Conservation (phyloP, 2,329 filamentous ascomycete genomes). For the Knoxdaviesia proteae region DNA sequence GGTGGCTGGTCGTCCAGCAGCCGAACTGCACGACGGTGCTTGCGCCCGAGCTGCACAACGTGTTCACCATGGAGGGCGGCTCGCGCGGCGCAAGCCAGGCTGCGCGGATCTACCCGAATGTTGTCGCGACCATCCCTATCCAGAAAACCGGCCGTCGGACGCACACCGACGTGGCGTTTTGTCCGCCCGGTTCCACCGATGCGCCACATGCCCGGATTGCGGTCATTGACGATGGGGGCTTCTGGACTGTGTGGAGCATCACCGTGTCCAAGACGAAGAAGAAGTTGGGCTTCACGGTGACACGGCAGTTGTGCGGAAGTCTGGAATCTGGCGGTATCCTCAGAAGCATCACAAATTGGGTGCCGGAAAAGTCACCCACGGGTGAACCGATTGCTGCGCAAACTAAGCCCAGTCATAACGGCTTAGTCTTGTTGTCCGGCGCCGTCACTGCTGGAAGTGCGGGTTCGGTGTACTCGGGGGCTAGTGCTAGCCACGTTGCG, state of each 20-base stretch:
- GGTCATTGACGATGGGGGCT: conserved; percentile 42
- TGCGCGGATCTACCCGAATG: conserved; percentile 34
- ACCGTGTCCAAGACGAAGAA: conserved; percentile 4
- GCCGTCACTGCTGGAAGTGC: no score
- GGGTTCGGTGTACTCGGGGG: no score
- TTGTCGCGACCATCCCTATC: conserved; percentile 28
- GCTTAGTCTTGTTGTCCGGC: no score
- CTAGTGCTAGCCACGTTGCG: no score
- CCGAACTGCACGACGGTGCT: conserved; percentile 28
- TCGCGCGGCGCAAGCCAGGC: conserved; percentile 10
- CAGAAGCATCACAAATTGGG: no score
- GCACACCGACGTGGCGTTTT: conserved; percentile 43
- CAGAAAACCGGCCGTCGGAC: conserved; percentile 29
- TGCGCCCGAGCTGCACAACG: conserved; percentile 25
- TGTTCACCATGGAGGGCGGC: conserved; percentile 5
- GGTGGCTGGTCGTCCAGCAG: conserved; percentile 34
- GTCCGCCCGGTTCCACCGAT: conserved; percentile 22
- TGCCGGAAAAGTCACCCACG: no score
- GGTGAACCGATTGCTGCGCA: no score
- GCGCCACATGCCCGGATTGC: conserved; percentile 37
- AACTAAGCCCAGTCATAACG: no score
- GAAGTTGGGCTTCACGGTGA: no score
- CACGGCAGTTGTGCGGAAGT: no score
- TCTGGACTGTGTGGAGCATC: conserved; percentile 50
- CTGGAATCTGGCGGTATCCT: no score